Evolutionary conservation across 192 early-diverging fungal genomes (phyloP), one percentile per base, ranked within the genome.

Genomic region (Nowakowskiella sp.): DNA sequence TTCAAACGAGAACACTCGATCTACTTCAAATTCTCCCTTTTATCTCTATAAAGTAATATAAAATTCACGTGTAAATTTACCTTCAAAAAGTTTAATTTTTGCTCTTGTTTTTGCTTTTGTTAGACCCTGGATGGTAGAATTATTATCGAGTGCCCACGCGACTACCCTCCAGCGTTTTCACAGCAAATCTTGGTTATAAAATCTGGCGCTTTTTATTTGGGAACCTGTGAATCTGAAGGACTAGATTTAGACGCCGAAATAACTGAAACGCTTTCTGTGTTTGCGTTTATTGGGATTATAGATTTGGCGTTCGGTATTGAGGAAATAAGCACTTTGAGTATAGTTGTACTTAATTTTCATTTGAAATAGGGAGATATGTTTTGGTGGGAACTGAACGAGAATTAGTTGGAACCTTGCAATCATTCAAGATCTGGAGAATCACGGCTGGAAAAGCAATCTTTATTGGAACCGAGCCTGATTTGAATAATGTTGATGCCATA

Each of bases 341-440:
- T 22, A 55, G 22, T 44, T 19, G n/a, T 4, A 7, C 30, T 33
- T 0, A 4, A 4, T 24, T 1, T 23, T 13, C 6, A 3, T 46
- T 8, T 33, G 21, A 4, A 1, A 6, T 50, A 76, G 74, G 54
- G 13, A 65, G 62, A 42, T 73, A 73, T 49, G 51, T 79, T 1
- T 57, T 79, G 42, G 63, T 73, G 21, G 69, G 58, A 24, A 76
- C 72, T 4, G 49, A 62, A 4, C 58, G 71, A 21, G 54, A 47
- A 10, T 61, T 79, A 6, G 70, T 71, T 4, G 71, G 60, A 7
- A 74, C 77, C 13, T 42, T 79, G 25, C 77, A 79, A 49, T 19
- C 66, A 3, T 73, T 75, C 58, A 79, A 79, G 49, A 53, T 75
- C n/a, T 79, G 77, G 77, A 44, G 57, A 10, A 65, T 79, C 19